phyloP scores from a whole-genome alignment of 2,329 filamentous ascomycete species.

The Cercospora janseana region DNA sequence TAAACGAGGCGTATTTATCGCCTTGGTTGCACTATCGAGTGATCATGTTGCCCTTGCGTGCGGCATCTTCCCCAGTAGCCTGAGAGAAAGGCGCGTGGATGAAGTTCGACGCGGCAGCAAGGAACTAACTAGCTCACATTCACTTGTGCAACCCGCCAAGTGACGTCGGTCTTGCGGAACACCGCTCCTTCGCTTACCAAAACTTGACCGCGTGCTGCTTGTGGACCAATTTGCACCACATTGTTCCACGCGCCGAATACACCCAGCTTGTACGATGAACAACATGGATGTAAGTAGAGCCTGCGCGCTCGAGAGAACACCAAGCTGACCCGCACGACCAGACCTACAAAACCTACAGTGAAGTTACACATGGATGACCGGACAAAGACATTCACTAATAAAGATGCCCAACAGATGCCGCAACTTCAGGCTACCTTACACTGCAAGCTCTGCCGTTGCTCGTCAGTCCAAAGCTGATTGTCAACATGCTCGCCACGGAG shows the following conservation, averaged over 20 bases:
- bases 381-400: background rate
- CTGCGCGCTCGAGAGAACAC: background rate
- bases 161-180: constrained; percentile 6
- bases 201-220: constrained; percentile 1
- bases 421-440: constrained; percentile 45
- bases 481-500: constrained; percentile 57
- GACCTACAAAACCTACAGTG: constrained; percentile 13
- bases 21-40: background rate
- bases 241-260: background rate
- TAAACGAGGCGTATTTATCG: background rate
- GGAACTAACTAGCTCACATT: constrained; percentile 8
- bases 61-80: background rate
- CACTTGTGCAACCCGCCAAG: constrained; percentile 9
- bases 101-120: background rate
- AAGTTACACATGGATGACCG: background rate
- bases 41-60: constrained; percentile 4
- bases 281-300: constrained; percentile 4
- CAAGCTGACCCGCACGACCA: constrained; percentile 1
- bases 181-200: constrained; percentile 3
- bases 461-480: constrained; percentile 59
- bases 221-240: background rate
- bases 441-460: constrained; percentile 55
- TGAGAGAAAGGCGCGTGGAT: constrained; percentile 2
- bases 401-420: constrained; percentile 2
- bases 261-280: background rate